A percentile compares a stretch with the other conserved stretches of the same genome.
Conservation (phyloP, 495 filamentous ascomycete species). For the Cairneyella variabilis region DNA sequence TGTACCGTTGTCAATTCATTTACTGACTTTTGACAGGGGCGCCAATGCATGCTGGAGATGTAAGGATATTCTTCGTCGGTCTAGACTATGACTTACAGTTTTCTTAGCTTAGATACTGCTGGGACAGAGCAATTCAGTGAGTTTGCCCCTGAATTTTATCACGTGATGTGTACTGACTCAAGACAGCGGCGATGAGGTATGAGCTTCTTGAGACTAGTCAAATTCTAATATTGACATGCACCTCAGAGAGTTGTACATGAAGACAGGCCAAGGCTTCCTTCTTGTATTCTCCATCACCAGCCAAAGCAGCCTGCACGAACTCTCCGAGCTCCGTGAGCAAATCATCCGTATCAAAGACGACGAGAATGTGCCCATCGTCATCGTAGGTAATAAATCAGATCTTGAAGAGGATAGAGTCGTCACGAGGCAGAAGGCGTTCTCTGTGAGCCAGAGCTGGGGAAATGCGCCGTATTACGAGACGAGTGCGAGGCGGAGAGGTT, state of each 20-base stretch:
- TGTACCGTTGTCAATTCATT: conserved; percentile 12
- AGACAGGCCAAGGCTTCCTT: conserved; percentile 92
- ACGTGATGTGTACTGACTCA: conserved; percentile 23
- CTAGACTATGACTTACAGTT: conserved; percentile 9
- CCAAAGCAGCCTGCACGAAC: conserved; percentile 77
- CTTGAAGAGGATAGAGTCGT: conserved; percentile 89
- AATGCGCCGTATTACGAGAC: conserved; percentile 94
- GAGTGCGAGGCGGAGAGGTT: conserved; percentile 68
- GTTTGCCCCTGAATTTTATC: conserved; percentile 30
- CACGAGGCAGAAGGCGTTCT: conserved; percentile 75
- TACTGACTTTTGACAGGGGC: conserved; percentile 54
- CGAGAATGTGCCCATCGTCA: conserved; percentile 84
- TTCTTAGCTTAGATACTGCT: conserved; percentile 80
- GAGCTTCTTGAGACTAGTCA: conserved; percentile 6
- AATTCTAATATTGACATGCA: neutral
- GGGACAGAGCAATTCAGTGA: conserved; percentile 98
- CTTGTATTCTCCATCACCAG: conserved; percentile 97
- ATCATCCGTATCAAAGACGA: conserved; percentile 98
- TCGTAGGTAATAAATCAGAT: conserved; percentile 97
- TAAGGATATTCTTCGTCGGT: conserved; percentile 41
- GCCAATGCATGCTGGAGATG: conserved; percentile 97
- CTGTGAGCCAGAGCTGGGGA: conserved; percentile 84
- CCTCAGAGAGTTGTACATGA: conserved; percentile 89
- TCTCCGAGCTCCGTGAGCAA: conserved; percentile 86
- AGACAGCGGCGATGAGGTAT: conserved; percentile 67